Conservation (phyloP, 192 early-diverging fungal genomes). For the Gaertneriomyces sp. region DNA sequence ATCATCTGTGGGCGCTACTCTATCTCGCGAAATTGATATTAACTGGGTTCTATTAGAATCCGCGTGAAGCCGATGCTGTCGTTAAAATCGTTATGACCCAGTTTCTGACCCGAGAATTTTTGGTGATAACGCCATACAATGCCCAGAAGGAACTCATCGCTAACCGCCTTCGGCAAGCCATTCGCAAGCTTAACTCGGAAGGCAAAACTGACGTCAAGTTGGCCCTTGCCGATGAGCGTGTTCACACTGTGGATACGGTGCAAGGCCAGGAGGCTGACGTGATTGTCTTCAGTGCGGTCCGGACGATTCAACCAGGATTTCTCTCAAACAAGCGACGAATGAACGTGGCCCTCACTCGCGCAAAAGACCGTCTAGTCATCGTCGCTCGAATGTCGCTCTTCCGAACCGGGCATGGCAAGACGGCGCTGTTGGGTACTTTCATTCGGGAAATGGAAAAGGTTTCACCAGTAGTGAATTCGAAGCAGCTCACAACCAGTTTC, state of each 20-base stretch:
- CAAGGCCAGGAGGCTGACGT: slow-evolving; percentile 19
- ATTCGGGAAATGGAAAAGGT: slow-evolving; percentile 11
- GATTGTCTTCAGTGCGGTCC: slow-evolving; percentile 18
- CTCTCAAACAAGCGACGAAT: slow-evolving; percentile 17
- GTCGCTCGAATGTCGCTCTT: slow-evolving; percentile 14
- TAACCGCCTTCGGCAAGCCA: slow-evolving; percentile 8
- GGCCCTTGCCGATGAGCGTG: slow-evolving; percentile 1
- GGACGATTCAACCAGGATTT: slow-evolving; percentile 12
- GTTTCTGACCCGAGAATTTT: slow-evolving; percentile 15
- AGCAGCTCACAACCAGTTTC: slow-evolving; percentile 10
- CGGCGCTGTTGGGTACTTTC: slow-evolving; percentile 10
- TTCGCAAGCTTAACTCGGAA: slow-evolving; percentile 18
- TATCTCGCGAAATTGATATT: not conserved
- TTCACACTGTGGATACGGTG: slow-evolving; percentile 17
- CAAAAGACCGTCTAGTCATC: slow-evolving; percentile 18
- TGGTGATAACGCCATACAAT: slow-evolving; percentile 16
- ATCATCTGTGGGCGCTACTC: not conserved
- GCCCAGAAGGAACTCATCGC: slow-evolving; percentile 17
- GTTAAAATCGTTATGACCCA: slow-evolving; percentile 15
- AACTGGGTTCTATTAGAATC: slow-evolving; percentile 1
- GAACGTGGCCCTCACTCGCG: slow-evolving; percentile 17
- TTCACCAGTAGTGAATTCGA: slow-evolving; percentile 7
- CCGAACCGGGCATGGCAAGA: slow-evolving; percentile 13
- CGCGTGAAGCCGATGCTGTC: slow-evolving; percentile 11
- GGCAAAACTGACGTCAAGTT: slow-evolving; percentile 14